These are phyloP conservation scores for Penicillium freii DNA, from an alignment of 2,329 filamentous ascomycete genomes.

Conservation along the genomic window DNA sequence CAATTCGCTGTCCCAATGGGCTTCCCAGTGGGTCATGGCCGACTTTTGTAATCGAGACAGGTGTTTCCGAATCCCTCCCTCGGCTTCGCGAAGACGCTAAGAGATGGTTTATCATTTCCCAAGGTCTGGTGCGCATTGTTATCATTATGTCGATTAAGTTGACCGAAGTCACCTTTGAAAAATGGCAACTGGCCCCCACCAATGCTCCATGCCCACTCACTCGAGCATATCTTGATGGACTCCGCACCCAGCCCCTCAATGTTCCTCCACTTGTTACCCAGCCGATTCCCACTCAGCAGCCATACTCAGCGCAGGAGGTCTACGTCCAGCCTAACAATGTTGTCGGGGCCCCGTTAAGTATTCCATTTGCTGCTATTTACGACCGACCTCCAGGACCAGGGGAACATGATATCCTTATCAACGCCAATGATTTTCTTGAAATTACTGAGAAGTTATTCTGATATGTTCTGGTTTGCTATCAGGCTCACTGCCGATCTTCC, in stretches of 20 bases:
- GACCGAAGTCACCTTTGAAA: too few relatives aligned
- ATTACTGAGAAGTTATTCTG: neutral
- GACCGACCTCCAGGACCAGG: neutral
- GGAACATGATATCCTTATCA: neutral
- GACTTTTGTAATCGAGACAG: too few relatives aligned
- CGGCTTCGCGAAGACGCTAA: too few relatives aligned
- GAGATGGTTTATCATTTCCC: too few relatives aligned
- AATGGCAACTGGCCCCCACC: too few relatives aligned
- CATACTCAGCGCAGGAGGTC: neutral
- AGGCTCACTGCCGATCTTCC: too few relatives aligned
- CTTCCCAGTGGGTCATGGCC: too few relatives aligned
- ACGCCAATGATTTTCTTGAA: neutral
- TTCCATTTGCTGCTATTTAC: neutral
- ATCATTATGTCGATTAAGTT: too few relatives aligned
- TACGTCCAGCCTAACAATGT: neutral
- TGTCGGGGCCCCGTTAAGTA: neutral
- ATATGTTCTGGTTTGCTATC: neutral
- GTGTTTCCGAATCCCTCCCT: too few relatives aligned
- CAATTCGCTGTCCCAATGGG: too few relatives aligned
- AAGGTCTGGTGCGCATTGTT: too few relatives aligned
- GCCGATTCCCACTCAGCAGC: neutral
- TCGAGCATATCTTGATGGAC: neutral
- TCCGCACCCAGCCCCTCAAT: neutral
- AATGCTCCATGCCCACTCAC: too few relatives aligned
- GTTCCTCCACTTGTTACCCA: neutral